Percentiles rank a stretch among this genome's conserved stretches.
These are phyloP conservation scores for Saksenaea vasiformis DNA, from an alignment of 371 early-diverging fungal species.

Conservation along the genomic window DNA sequence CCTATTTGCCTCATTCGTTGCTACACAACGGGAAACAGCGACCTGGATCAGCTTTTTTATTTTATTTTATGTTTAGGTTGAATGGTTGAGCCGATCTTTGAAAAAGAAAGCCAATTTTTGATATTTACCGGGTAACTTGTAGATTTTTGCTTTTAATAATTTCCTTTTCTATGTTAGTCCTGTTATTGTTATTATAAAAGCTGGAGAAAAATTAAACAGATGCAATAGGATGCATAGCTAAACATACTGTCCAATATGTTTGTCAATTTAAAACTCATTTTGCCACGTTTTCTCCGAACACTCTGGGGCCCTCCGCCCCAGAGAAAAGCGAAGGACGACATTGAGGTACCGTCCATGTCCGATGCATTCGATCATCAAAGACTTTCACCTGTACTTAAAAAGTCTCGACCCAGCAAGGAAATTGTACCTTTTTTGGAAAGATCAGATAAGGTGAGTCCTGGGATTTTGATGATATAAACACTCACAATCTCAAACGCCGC, in stretches of 20 bases:
- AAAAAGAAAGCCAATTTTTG: not conserved
- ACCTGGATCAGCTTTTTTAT: not conserved
- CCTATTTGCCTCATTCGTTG: not conserved
- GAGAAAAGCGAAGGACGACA: not conserved
- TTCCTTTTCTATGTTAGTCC: too few relatives aligned
- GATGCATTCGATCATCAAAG: slow-evolving; percentile 7
- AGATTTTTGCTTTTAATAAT: not conserved
- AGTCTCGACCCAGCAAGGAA: slow-evolving; percentile 5
- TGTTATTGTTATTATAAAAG: not conserved
- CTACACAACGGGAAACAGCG: not conserved
- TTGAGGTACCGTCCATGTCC: slow-evolving; percentile 2
- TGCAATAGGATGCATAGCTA: not conserved
- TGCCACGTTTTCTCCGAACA: not conserved
- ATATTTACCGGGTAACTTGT: not conserved
- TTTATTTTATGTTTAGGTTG: not conserved
- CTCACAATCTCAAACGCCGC: not conserved
- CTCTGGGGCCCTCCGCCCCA: slow-evolving; percentile 4
- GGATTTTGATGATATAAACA: not conserved
- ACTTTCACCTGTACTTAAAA: slow-evolving; percentile 6
- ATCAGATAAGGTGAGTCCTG: slow-evolving; percentile 6
- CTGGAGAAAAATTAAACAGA: not conserved
- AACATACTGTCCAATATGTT: not conserved
- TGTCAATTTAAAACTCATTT: not conserved
- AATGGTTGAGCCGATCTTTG: not conserved
- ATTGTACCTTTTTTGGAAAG: not conserved